Percentiles rank a stretch among this genome's conserved stretches.
Conservation (phyloP, 352 stramenopile species). For the Phytophthora pseudosyringae region DNA sequence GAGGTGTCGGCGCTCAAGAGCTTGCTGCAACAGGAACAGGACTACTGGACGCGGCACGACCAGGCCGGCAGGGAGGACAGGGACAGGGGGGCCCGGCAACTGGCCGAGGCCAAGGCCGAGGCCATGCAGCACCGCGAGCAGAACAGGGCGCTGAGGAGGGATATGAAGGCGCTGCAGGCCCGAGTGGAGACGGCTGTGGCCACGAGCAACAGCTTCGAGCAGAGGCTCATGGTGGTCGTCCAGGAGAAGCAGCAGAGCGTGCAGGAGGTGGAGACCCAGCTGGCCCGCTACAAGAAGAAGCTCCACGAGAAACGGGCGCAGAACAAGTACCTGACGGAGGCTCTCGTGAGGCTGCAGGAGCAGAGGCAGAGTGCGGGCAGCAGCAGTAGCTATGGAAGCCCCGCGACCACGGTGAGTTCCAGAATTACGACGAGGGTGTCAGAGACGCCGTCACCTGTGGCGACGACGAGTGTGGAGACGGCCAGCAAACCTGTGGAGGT, state of each 20-base stretch:
- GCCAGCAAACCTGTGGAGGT: slow-evolving; percentile 7
- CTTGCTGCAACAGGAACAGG: slow-evolving; percentile 56
- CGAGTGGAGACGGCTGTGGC: slow-evolving; percentile 56
- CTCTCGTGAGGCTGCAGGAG: slow-evolving; percentile 47
- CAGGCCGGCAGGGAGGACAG: slow-evolving; percentile 32
- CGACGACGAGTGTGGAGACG: slow-evolving; percentile 6
- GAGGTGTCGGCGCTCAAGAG: slow-evolving; percentile 49
- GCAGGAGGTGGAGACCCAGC: slow-evolving; percentile 40
- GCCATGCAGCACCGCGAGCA: slow-evolving; percentile 39
- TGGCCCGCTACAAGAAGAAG: slow-evolving; percentile 49
- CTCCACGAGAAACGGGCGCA: slow-evolving; percentile 64
- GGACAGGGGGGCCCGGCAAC: slow-evolving; percentile 38
- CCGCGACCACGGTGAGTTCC: neutral
- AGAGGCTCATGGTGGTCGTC: slow-evolving; percentile 48
- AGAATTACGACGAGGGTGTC: neutral
- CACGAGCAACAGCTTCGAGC: slow-evolving; percentile 60
- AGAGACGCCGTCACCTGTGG: neutral
- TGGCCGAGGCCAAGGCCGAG: slow-evolving; percentile 41
- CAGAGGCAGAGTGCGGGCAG: slow-evolving; percentile 23
- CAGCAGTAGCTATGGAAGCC: slow-evolving; percentile 3
- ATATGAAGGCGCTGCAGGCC: slow-evolving; percentile 53
- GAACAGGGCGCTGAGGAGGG: slow-evolving; percentile 41
- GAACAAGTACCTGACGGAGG: slow-evolving; percentile 64
- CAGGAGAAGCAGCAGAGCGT: slow-evolving; percentile 52
- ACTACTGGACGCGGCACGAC: slow-evolving; percentile 48